Base-by-base conservation (phyloP, 768 basidiomycete genomes). In the Xerocomus potaroensis region DNA sequence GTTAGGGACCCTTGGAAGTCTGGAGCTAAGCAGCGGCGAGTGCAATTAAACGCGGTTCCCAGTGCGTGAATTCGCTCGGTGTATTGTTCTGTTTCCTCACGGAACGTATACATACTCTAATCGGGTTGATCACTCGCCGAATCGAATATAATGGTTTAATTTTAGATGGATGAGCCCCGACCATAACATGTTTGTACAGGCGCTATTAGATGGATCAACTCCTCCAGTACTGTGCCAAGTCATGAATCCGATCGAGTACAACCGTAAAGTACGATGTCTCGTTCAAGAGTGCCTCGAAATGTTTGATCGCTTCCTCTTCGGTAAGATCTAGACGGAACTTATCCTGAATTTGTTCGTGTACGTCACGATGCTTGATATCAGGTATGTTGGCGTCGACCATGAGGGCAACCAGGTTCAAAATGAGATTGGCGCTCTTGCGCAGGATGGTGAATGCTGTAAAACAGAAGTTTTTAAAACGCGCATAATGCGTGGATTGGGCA, bases 311-410 rank as follows among this genome's bases (percentile, higher is more conserved):
- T 63, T 96, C 90, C 66, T 96, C 94, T 66, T 98, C 95, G 5
- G 88, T 90, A 32, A 98, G 74, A 64, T 96, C 91, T 41, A 97
- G 70, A 50, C 92, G 77, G 69, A 99, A 99, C 70, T 97, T 98
- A 60, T 97, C 95, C 57, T 96, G 91, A 21, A 99, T 83, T 69
- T 96, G 84, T 54, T 85, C 84, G 57, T 87, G 84, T 3, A 90
- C 87, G 58, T 88, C 85, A 15, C 86, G 84, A 54, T 87, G 85
- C 64, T 93, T 92, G 76, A 99, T 95, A 60, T 98, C 95, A 12
- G 93, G 93, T 37, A 99, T 95, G 56, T 95, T 94, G 3, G 93
- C 94, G 55, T 97, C 93, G 8, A 93, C 86, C 96, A 98, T 98
- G 43, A 99, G 78, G 1, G 92, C 86, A 19, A 98, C 91, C 56